Percentiles rank a stretch among this genome's conserved stretches.
These are phyloP conservation scores for Cystofilobasidium bisporidii DNA, from an alignment of 768 basidiomycete species.

Conservation along the genomic window DNA sequence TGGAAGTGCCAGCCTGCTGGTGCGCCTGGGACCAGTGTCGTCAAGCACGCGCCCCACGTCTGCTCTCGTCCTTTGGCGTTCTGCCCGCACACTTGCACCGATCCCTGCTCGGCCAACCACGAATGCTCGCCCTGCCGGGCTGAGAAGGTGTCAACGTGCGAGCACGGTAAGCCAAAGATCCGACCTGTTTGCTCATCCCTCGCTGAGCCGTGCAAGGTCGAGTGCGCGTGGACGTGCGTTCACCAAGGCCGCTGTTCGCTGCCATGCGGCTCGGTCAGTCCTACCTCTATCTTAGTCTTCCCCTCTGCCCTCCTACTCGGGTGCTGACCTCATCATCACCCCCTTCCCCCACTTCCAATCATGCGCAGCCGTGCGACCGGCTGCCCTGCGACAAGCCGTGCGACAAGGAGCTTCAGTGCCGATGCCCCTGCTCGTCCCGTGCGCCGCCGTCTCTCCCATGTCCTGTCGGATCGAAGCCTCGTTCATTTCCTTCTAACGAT, in stretches of 20 bases:
- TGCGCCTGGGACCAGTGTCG: too few relatives aligned
- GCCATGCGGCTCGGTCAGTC: conserved; percentile 58
- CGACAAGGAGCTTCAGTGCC: conserved; percentile 47
- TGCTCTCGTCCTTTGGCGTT: too few relatives aligned
- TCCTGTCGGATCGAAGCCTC: conserved; percentile 2
- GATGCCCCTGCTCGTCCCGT: conserved; percentile 62
- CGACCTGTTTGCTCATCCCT: conserved; percentile 42
- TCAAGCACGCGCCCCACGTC: too few relatives aligned
- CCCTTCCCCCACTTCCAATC: too few relatives aligned
- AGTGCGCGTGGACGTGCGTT: conserved; percentile 54
- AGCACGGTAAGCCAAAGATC: conserved; percentile 42
- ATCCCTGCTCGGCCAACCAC: conserved; percentile 47
- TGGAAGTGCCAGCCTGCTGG: conserved; percentile 36
- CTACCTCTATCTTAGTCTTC: neutral
- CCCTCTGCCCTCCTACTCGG: neutral
- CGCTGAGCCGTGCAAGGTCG: conserved; percentile 56
- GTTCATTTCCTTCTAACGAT: conserved; percentile 27
- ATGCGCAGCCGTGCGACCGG: conserved; percentile 58
- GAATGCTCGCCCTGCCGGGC: conserved; percentile 47
- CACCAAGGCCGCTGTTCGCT: conserved; percentile 50
- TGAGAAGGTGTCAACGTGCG: conserved; percentile 51
- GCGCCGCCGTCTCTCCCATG: conserved; percentile 28
- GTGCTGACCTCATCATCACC: too few relatives aligned
- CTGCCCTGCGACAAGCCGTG: conserved; percentile 57
- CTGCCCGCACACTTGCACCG: conserved; percentile 41